Evolutionary conservation across 306 rosid genomes (phyloP).

Genomic region (Pterocarpus macrocarpus): DNA sequence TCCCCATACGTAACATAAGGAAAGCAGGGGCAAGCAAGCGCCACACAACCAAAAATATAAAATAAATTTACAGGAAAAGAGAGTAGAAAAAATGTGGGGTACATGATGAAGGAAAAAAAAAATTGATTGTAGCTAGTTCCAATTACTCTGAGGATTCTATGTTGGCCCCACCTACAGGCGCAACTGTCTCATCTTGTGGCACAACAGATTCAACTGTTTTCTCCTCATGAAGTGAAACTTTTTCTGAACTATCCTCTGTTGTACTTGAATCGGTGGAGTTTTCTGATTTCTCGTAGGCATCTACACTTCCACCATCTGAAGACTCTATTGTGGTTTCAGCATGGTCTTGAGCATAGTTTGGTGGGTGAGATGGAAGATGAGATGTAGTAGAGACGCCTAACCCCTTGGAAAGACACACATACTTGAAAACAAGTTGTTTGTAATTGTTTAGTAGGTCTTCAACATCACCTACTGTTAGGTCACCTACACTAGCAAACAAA

Average conservation of each 20-base stretch:
- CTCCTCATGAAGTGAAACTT: conserved; percentile 54
- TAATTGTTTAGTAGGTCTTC: conserved; percentile 85
- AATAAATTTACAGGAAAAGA: conserved; percentile 42
- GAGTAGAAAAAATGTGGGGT: conserved; percentile 23
- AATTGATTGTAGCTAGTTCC: conserved; percentile 31
- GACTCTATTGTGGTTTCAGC: conserved; percentile 55
- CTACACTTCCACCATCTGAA: conserved; percentile 51
- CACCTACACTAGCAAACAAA: conserved; percentile 79
- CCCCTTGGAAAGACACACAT: conserved; percentile 84
- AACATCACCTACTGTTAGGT: conserved; percentile 78
- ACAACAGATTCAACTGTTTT: conserved; percentile 57
- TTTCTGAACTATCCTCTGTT: conserved; percentile 52
- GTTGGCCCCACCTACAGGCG: conserved; percentile 50
- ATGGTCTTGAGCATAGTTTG: conserved; percentile 51
- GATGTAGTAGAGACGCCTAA: conserved; percentile 63
- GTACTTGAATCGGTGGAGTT: conserved; percentile 33
- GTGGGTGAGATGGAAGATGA: conserved; percentile 52
- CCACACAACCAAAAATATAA: conserved; percentile 28
- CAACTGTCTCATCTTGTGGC: conserved; percentile 60
- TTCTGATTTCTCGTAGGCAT: conserved; percentile 53
- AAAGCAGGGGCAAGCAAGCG: conserved; percentile 24
- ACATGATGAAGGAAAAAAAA: neutral
- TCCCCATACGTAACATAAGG: conserved; percentile 37
- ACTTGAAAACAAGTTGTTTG: conserved; percentile 87
- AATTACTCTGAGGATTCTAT: conserved; percentile 46